phyloP scores from a whole-genome alignment of 352 stramenopile species.

The Globisporangium barbulae region DNA sequence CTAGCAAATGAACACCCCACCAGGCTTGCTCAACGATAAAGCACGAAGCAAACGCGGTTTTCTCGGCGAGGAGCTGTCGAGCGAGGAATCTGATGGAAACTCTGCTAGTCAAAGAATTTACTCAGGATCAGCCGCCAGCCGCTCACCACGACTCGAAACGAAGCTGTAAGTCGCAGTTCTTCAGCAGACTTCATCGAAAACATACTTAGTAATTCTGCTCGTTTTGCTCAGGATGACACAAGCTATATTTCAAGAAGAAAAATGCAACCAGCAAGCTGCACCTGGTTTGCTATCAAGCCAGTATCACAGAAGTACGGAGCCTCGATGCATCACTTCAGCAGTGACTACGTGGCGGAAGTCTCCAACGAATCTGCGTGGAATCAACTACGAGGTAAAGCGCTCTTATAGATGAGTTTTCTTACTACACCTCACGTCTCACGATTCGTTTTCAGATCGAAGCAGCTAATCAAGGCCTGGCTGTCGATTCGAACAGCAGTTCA shows the following conservation, averaged over 20 bases:
- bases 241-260: background rate
- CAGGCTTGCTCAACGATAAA: background rate
- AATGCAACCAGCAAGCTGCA: background rate
- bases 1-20: background rate
- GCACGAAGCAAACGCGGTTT: background rate
- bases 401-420: too few relatives aligned
- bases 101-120: background rate
- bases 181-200: background rate
- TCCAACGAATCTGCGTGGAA: background rate
- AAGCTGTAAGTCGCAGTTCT: background rate
- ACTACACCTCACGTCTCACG: background rate
- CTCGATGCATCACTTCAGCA: too few relatives aligned
- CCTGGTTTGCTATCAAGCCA: background rate
- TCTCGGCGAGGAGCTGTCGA: background rate
- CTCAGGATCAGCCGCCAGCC: background rate
- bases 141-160: background rate
- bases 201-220: background rate
- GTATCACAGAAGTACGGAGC: background rate
- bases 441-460: background rate
- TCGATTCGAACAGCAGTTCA: slow-evolving; percentile 6
- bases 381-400: background rate
- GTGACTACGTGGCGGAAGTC: background rate
- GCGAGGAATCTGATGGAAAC: background rate
- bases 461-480: background rate
- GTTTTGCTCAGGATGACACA: background rate